Evolutionary conservation across 352 stramenopile species (phyloP).

Genomic region (Hyaloperonospora arabidopsidis): DNA sequence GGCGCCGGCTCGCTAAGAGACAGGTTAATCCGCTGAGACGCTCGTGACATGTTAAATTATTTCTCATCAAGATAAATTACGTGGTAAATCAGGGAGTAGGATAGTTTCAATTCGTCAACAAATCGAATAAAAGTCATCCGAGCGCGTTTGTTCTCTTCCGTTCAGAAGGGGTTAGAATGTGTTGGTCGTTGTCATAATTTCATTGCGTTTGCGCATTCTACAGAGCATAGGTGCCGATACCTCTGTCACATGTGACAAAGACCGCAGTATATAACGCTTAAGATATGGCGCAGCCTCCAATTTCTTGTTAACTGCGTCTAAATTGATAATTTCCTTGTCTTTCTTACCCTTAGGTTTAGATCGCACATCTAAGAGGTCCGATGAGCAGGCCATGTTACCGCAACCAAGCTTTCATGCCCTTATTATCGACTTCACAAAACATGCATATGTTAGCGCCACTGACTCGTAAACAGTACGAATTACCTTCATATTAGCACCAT

Average conservation of each 20-base stretch:
- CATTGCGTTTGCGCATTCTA: neutral
- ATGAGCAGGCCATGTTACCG: neutral
- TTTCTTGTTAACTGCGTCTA: neutral
- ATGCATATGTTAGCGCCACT: neutral
- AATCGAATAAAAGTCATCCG: neutral
- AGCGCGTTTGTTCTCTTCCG: neutral
- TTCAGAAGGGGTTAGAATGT: constrained; percentile 4
- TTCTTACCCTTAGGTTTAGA: neutral
- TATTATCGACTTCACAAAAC: neutral
- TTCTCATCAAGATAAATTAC: constrained; percentile 11
- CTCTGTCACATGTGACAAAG: neutral
- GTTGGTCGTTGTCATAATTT: neutral
- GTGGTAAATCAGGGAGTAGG: constrained; percentile 6
- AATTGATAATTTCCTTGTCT: neutral
- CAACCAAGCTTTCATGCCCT: neutral
- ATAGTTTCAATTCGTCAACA: neutral
- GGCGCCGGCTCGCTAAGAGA: neutral
- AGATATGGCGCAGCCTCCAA: neutral
- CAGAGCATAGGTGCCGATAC: neutral
- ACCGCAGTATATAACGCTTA: neutral
- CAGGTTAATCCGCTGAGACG: neutral
- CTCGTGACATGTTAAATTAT: constrained; percentile 4
- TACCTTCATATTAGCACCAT: too few species aligned
- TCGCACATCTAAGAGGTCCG: neutral
- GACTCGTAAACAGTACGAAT: neutral